Base-by-base conservation (phyloP, 2,329 filamentous ascomycete genomes). In the Neonectria magnoliae region DNA sequence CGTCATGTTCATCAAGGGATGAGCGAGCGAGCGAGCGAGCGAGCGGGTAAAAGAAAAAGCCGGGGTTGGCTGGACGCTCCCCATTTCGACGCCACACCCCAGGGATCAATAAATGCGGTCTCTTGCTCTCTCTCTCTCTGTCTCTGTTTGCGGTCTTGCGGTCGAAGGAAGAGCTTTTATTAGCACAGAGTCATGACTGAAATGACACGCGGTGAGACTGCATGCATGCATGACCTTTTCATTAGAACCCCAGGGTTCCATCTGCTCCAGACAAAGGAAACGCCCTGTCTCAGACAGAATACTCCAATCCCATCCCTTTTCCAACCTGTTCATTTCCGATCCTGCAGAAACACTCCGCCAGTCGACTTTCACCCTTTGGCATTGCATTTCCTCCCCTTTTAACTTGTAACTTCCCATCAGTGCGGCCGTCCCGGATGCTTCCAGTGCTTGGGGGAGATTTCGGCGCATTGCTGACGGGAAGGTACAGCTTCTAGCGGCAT, bases 201-300 rank as follows among this genome's bases (percentile, higher is more conserved):
- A 47, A 57, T 47, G 31, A 38, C 55, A 57, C 55, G 31, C 44
- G 31, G 54, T 50, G 55, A 57, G 55, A 50, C 55, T 29, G 54
- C 55, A 25, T 25, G 54, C 55, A 25, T 25, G 25, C 25, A 57
- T 50, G 55, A 57, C 44, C 44, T 50, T 45, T 51, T 51, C n/a
- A 51, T 51, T 14, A 51, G 27, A 31, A 10, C 29, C 45, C 16
- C 45, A 22, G 22, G 45, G 31, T 48, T 48, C 25, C 25, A 25
- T 25, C 45, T 48, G 45, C 22, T n/a, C 25, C 25, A 29, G 16
- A n/a, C 14, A 50, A n/a, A 48, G 13, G 20, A 6, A 7, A 14
- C 18, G 55, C 29, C 53, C 41, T 41, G 55, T 57, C 55, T 57
- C 25, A 57, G 55, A 50, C 55, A 11, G 7, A 29, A n/a, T 4